phyloP scores from a whole-genome alignment of 2,329 filamentous ascomycete species.

The Scortechinia acanthostroma region DNA sequence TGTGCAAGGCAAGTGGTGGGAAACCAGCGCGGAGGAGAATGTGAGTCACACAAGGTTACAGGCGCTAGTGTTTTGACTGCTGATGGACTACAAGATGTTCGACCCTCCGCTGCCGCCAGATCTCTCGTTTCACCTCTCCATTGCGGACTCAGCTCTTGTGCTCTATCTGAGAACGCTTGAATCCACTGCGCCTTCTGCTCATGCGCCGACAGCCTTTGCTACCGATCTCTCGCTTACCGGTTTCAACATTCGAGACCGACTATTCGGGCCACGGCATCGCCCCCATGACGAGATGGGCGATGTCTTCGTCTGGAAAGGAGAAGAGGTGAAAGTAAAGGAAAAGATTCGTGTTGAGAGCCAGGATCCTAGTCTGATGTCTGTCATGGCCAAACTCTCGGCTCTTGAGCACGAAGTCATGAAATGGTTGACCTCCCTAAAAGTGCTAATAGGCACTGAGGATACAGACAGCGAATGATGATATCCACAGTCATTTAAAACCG shows the following conservation, averaged over 20 bases:
- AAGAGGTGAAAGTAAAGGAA: slow-evolving; percentile 56
- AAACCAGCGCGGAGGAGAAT: slow-evolving; percentile 40
- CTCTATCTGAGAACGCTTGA: not conserved
- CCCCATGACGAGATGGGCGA: slow-evolving; percentile 44
- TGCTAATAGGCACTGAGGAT: slow-evolving; percentile 43
- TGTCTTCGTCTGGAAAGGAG: slow-evolving; percentile 46
- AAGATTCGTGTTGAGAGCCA: slow-evolving; percentile 61
- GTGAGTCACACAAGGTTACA: slow-evolving; percentile 17
- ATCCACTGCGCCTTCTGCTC: slow-evolving; percentile 34
- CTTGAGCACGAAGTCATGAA: slow-evolving; percentile 52
- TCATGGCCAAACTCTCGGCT: slow-evolving; percentile 59
- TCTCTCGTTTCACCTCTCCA: slow-evolving; percentile 34
- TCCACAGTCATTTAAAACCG: too few species aligned
- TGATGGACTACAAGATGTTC: slow-evolving; percentile 32
- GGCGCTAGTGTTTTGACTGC: not conserved
- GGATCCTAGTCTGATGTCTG: slow-evolving; percentile 59
- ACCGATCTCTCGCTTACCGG: slow-evolving; percentile 41
- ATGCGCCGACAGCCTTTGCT: slow-evolving; percentile 38
- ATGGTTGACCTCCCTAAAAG: slow-evolving; percentile 45
- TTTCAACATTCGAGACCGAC: slow-evolving; percentile 47
- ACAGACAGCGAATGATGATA: not conserved
- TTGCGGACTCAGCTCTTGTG: not conserved
- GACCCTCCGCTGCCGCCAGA: slow-evolving; percentile 45
- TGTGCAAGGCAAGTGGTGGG: slow-evolving; percentile 43
- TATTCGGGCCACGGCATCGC: slow-evolving; percentile 30